Evolutionary conservation across 179 eudicot genomes (phyloP).

Genomic region (Heliamphora pulchella): DNA sequence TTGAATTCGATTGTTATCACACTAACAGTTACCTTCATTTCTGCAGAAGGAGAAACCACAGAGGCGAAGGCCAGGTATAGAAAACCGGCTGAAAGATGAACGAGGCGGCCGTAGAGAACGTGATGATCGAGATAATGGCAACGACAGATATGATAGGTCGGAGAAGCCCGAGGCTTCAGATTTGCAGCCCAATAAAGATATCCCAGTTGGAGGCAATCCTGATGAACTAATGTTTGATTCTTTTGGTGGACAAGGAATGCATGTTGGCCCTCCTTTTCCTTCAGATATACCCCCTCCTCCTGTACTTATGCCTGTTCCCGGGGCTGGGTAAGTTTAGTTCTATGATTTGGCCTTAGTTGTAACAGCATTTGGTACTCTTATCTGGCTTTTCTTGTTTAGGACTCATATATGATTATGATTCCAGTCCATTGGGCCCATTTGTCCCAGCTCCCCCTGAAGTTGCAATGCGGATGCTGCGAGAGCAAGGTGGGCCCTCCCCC

Average conservation of each 20-base stretch:
- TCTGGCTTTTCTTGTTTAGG: constrained; percentile 1
- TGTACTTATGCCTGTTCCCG: constrained; percentile 96
- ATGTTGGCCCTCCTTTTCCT: constrained; percentile 43
- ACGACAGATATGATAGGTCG: constrained; percentile 63
- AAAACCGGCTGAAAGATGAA: constrained; percentile 68
- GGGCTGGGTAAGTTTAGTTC: constrained; percentile 80
- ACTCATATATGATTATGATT: constrained; percentile 16
- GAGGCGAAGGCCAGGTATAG: constrained; percentile 70
- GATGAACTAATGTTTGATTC: constrained; percentile 77
- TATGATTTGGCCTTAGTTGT: background rate
- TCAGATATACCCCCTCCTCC: constrained; percentile 87
- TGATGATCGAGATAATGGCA: constrained; percentile 53
- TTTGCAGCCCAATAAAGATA: constrained; percentile 48
- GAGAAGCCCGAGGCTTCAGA: constrained; percentile 58
- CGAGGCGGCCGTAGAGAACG: constrained; percentile 67
- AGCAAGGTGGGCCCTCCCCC: constrained; percentile 79
- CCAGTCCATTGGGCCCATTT: constrained; percentile 97
- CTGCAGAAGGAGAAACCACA: constrained; percentile 67
- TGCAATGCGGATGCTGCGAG: constrained; percentile 89
- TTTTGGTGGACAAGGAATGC: constrained; percentile 75
- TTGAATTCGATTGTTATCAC: background rate
- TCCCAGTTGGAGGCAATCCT: constrained; percentile 46
- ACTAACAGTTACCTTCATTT: background rate
- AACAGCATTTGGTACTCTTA: background rate
- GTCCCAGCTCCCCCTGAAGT: constrained; percentile 99